Conservation (phyloP, 345 rosid species). For the Camelina neglecta region DNA sequence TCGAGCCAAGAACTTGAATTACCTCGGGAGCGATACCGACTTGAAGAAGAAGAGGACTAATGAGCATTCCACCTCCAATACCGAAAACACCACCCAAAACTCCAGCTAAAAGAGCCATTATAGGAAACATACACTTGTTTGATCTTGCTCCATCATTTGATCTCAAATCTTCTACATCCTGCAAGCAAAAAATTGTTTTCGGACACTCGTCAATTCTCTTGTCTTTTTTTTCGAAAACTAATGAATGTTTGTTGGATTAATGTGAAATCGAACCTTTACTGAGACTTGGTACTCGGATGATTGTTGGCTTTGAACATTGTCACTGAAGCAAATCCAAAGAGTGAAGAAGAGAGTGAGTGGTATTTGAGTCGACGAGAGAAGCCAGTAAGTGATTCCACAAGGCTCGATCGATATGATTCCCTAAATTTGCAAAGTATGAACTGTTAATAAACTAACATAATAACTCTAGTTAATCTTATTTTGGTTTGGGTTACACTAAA, state of each 20-base stretch:
- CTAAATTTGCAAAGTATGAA: conserved; percentile 45
- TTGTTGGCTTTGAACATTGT: conserved; percentile 36
- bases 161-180: conserved; percentile 51
- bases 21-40: conserved; percentile 82
- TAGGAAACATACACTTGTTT: conserved; percentile 58
- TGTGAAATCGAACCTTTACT: conserved; percentile 26
- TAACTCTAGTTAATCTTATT: no score
- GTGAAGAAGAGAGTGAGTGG: conserved; percentile 81
- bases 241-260: background rate
- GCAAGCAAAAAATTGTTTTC: background rate
- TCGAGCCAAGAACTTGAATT: conserved; percentile 20
- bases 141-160: conserved; percentile 39
- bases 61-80: conserved; percentile 93
- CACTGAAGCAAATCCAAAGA: conserved; percentile 60
- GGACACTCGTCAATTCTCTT: background rate
- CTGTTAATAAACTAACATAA: background rate
- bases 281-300: conserved; percentile 47
- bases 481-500: no score
- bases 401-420: conserved; percentile 63
- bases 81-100: conserved; percentile 85
- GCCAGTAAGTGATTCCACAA: conserved; percentile 76
- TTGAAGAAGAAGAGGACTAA: conserved; percentile 88
- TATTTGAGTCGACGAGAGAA: conserved; percentile 68
- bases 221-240: background rate
- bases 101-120: conserved; percentile 82